Conservation (phyloP, 495 filamentous ascomycete genomes). For the Podospora appendiculata region DNA sequence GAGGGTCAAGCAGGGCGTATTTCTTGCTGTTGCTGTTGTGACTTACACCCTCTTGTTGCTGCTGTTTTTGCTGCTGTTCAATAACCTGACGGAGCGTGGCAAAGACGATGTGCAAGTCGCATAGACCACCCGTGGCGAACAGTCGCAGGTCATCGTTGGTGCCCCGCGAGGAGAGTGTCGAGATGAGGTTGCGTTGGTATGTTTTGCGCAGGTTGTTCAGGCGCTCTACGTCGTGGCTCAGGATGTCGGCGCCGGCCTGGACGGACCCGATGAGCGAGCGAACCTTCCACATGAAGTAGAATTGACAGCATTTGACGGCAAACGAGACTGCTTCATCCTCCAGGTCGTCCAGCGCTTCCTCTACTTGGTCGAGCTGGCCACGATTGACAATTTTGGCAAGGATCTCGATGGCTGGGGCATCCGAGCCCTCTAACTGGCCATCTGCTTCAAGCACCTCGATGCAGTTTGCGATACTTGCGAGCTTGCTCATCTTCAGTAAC, state of each 20-base stretch:
- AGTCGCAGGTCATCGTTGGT: slow-evolving; percentile 70
- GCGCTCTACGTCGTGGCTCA: slow-evolving; percentile 43
- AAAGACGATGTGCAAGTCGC: slow-evolving; percentile 77
- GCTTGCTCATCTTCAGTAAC: slow-evolving; percentile 74
- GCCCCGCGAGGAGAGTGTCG: slow-evolving; percentile 56
- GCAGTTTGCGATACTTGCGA: slow-evolving; percentile 73
- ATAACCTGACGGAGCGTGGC: slow-evolving; percentile 52
- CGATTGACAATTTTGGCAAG: slow-evolving; percentile 62
- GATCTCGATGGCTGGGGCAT: slow-evolving; percentile 51
- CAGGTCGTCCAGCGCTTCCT: slow-evolving; percentile 55
- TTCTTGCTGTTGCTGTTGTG: slow-evolving; percentile 19
- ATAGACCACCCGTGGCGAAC: slow-evolving; percentile 61
- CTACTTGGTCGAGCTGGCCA: slow-evolving; percentile 52
- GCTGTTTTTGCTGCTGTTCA: slow-evolving; percentile 16
- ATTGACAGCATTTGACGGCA: slow-evolving; percentile 63
- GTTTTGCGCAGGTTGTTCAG: slow-evolving; percentile 49
- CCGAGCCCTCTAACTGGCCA: slow-evolving; percentile 40
- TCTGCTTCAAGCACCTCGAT: slow-evolving; percentile 61
- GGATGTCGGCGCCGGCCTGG: slow-evolving; percentile 32
- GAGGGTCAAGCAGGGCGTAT: slow-evolving; percentile 48
- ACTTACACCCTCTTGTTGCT: slow-evolving; percentile 1
- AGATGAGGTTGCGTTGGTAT: slow-evolving; percentile 53
- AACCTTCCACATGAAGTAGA: slow-evolving; percentile 96
- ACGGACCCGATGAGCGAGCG: slow-evolving; percentile 39
- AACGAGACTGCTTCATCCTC: slow-evolving; percentile 70